Evolutionary conservation across 202 grass and related monocot species (phyloP).

Genomic region (Miscanthus sacchariflorus): DNA sequence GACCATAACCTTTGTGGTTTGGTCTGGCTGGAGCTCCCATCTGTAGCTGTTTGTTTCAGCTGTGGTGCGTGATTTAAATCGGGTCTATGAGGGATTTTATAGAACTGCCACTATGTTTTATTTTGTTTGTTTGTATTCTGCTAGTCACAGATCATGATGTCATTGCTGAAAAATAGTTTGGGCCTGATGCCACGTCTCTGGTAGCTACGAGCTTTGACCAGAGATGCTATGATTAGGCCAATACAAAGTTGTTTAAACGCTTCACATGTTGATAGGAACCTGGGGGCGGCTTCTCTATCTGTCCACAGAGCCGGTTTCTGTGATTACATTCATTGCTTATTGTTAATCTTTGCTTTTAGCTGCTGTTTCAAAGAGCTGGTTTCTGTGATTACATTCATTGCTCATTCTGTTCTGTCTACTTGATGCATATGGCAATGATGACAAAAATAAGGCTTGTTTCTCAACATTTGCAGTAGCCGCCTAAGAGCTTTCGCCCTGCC

Average conservation of each 20-base stretch:
- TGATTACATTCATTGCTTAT: slow-evolving; percentile 49
- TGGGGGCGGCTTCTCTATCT: slow-evolving; percentile 49
- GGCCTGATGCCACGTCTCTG: slow-evolving; percentile 81
- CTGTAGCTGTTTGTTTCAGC: slow-evolving; percentile 40
- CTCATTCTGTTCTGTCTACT: not conserved
- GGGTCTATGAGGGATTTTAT: slow-evolving; percentile 65
- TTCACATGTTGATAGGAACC: slow-evolving; percentile 85
- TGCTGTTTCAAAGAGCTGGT: too few relatives aligned
- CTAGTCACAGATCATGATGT: not conserved
- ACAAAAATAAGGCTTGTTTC: slow-evolving; percentile 66
- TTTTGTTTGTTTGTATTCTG: not conserved
- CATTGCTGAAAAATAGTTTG: not conserved
- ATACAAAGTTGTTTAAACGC: slow-evolving; percentile 48
- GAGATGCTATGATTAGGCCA: slow-evolving; percentile 78
- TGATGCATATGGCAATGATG: slow-evolving; percentile 31
- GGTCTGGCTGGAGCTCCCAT: slow-evolving; percentile 22
- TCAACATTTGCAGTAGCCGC: slow-evolving; percentile 59
- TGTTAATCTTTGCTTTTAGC: not conserved
- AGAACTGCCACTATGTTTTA: not conserved
- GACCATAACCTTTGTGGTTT: slow-evolving; percentile 56
- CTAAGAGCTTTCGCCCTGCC: slow-evolving; percentile 58
- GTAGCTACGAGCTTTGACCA: slow-evolving; percentile 64
- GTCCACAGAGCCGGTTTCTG: slow-evolving; percentile 74
- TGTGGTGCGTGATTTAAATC: slow-evolving; percentile 79
- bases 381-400: too few relatives aligned